phyloP scores from a whole-genome alignment of 2,329 filamentous ascomycete species.

The Endoconidiophora laricicola region DNA sequence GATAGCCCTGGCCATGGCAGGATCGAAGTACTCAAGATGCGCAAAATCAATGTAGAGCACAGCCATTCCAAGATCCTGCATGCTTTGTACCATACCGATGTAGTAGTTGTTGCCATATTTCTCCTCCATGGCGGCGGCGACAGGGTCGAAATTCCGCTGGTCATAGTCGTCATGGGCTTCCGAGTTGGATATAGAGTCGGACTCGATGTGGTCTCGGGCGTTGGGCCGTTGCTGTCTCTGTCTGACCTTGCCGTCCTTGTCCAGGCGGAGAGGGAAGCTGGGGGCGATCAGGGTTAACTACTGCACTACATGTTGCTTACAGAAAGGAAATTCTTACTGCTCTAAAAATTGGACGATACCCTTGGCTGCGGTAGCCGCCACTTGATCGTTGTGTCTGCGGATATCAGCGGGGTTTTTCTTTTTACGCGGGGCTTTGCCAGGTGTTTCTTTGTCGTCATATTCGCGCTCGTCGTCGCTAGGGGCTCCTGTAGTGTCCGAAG shows the following conservation, averaged over 20 bases:
- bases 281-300: conserved; percentile 3
- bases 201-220: too few relatives aligned
- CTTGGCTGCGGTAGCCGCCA: conserved; percentile 56
- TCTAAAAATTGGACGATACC: conserved; percentile 71
- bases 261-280: conserved; percentile 1
- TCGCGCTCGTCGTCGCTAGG: conserved; percentile 44
- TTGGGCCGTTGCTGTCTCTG: too few relatives aligned
- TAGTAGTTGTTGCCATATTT: conserved; percentile 59
- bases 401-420: conserved; percentile 28
- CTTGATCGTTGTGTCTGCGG: conserved; percentile 57
- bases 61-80: conserved; percentile 58
- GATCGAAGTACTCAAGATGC: conserved; percentile 63
- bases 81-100: conserved; percentile 64
- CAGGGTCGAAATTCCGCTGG: conserved; percentile 1
- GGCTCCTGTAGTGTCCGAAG: conserved; percentile 42
- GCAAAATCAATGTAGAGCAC: conserved; percentile 78
- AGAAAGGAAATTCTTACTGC: conserved; percentile 31
- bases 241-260: too few relatives aligned
- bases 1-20: conserved; percentile 69
- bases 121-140: conserved; percentile 8
- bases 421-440: conserved; percentile 27
- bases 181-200: too few relatives aligned
- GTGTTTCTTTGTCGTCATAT: conserved; percentile 48
- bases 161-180: neutral
- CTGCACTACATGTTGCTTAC: neutral